Evolutionary conservation across 352 stramenopile species (phyloP).

Genomic region (Phytophthora nicotianae): DNA sequence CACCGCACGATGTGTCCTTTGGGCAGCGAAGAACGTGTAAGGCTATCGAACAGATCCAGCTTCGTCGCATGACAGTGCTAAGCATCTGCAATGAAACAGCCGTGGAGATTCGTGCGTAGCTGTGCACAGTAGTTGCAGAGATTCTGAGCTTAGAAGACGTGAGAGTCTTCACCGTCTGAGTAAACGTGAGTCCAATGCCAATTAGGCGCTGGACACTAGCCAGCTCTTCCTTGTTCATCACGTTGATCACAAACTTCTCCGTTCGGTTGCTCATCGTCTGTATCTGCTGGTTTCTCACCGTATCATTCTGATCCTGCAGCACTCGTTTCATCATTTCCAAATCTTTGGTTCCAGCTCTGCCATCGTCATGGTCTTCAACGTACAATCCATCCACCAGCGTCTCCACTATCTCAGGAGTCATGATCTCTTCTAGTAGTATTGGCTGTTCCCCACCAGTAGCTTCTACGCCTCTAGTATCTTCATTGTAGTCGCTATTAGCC

Average conservation of each 20-base stretch:
- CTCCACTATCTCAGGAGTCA: conserved; percentile 29
- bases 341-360: not conserved
- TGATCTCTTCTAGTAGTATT: conserved; percentile 18
- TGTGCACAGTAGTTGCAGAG: not conserved
- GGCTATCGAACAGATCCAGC: conserved; percentile 28
- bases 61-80: conserved; percentile 19
- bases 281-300: not conserved
- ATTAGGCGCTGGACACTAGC: conserved; percentile 17
- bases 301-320: not conserved
- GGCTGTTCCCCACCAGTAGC: not conserved
- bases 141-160: not conserved
- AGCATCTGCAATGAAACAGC: conserved; percentile 24
- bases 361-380: conserved; percentile 5
- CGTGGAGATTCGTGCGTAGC: conserved; percentile 25
- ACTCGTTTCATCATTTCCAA: not conserved
- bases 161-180: conserved; percentile 14
- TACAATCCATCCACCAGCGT: conserved; percentile 22
- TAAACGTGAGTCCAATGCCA: conserved; percentile 19
- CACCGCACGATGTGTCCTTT: not conserved
- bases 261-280: not conserved
- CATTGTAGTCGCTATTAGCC: not conserved
- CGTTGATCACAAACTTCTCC: conserved; percentile 4
- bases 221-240: conserved; percentile 15
- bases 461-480: not conserved
- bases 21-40: conserved; percentile 11